These are phyloP conservation scores for Delonix regia DNA, from an alignment of 306 rosid species.

Conservation along the genomic window DNA sequence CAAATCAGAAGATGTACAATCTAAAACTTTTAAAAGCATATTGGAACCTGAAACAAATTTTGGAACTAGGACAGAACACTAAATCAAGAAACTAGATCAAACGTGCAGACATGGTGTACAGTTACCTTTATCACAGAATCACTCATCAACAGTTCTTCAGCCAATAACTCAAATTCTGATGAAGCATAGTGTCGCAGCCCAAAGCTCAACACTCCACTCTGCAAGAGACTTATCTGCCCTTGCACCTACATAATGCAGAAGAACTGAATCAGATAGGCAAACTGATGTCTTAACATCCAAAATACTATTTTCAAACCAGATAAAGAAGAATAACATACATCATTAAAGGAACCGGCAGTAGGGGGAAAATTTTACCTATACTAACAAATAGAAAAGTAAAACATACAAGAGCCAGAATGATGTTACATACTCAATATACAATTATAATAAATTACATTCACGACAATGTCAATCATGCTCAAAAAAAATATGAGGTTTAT, in stretches of 20 bases:
- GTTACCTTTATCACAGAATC: constrained; percentile 88
- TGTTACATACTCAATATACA: background rate
- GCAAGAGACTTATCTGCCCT: constrained; percentile 94
- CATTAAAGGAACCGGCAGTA: constrained; percentile 11
- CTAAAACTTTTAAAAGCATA: constrained; percentile 16
- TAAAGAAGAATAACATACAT: constrained; percentile 13
- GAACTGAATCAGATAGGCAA: constrained; percentile 6
- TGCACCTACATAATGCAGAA: constrained; percentile 69
- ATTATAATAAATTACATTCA: background rate
- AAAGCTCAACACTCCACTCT: constrained; percentile 86
- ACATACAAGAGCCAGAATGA: background rate
- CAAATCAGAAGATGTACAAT: background rate
- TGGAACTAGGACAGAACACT: constrained; percentile 11
- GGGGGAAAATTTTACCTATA: background rate
- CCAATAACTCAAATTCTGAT: constrained; percentile 95
- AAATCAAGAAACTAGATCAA: constrained; percentile 18
- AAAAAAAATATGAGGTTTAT: background rate
- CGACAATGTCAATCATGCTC: background rate
- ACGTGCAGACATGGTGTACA: constrained; percentile 22
- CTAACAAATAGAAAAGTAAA: background rate
- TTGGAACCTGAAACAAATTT: constrained; percentile 25
- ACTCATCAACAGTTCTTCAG: constrained; percentile 97
- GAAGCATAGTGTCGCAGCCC: constrained; percentile 89
- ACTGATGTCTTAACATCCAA: constrained; percentile 16
- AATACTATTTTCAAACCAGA: background rate